A percentile compares a stretch with the other conserved stretches of the same genome.
phyloP scores from a whole-genome alignment of 495 filamentous ascomycete species.

The Podospora sp. region DNA sequence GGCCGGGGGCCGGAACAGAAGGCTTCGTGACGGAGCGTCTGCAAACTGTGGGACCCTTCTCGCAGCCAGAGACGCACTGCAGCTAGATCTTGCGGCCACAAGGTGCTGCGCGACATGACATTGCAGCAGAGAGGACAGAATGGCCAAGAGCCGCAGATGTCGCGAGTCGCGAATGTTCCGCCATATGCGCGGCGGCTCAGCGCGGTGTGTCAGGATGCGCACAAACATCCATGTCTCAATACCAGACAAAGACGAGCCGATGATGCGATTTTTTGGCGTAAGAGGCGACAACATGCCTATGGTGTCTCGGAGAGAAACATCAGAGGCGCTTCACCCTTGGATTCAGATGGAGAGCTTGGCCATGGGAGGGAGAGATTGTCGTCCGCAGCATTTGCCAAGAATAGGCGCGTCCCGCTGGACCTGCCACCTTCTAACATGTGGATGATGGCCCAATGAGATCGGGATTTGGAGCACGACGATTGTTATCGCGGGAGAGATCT shows the following conservation, averaged over 20 bases:
- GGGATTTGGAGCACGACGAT: not conserved
- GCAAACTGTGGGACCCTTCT: not conserved
- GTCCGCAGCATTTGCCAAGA: not conserved
- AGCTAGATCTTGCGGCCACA: constrained; percentile 4
- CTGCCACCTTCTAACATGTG: constrained; percentile 2
- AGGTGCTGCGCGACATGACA: not conserved
- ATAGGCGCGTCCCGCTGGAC: not conserved
- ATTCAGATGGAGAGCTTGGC: not conserved
- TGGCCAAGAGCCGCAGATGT: constrained; percentile 5
- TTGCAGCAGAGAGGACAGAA: not conserved
- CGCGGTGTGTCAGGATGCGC: not conserved
- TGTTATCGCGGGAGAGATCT: not conserved
- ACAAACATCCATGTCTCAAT: constrained; percentile 12
- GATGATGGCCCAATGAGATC: not conserved
- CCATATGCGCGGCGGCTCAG: not conserved
- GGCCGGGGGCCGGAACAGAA: not conserved
- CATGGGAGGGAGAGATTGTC: not conserved
- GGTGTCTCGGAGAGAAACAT: constrained; percentile 11
- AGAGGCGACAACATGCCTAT: constrained; percentile 4
- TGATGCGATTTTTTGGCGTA: not conserved
- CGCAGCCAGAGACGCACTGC: constrained; percentile 1
- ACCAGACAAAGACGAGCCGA: constrained; percentile 14
- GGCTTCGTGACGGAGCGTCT: not conserved
- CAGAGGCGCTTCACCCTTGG: not conserved
- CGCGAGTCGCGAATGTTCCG: constrained; percentile 4